Conservation (phyloP, 768 basidiomycete genomes). For the Russula griseocarnosa region DNA sequence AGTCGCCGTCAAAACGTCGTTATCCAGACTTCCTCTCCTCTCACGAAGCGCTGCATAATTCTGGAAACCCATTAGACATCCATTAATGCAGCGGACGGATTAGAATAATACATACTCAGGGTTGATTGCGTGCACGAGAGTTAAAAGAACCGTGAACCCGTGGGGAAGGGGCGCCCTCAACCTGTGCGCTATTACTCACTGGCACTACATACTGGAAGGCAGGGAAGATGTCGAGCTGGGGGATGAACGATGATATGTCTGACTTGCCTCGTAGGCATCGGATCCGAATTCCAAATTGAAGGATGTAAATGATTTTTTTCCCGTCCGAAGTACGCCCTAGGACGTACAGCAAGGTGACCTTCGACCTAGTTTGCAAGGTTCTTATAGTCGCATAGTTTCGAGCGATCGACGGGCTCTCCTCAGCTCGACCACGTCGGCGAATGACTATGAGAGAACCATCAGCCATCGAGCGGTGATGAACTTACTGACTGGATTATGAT, state of each 20-base stretch:
- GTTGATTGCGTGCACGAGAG: slow-evolving; percentile 75
- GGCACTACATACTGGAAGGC: slow-evolving; percentile 55
- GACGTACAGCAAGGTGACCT: slow-evolving; percentile 62
- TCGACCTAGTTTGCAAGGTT: slow-evolving; percentile 55
- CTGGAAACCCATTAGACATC: slow-evolving; percentile 36
- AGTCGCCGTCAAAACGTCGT: slow-evolving; percentile 59
- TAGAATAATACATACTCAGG: slow-evolving; percentile 54
- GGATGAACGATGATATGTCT: neutral
- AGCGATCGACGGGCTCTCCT: slow-evolving; percentile 53
- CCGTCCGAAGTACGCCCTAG: slow-evolving; percentile 72
- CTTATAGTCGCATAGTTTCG: slow-evolving; percentile 68
- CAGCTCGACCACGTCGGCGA: slow-evolving; percentile 46
- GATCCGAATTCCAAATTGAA: slow-evolving; percentile 55
- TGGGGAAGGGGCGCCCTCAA: too few relatives aligned
- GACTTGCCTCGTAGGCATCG: slow-evolving; percentile 46
- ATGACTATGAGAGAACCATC: slow-evolving; percentile 48
- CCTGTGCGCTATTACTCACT: too few relatives aligned
- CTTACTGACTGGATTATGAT: slow-evolving; percentile 39
- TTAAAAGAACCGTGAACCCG: slow-evolving; percentile 63
- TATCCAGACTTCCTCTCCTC: slow-evolving; percentile 65
- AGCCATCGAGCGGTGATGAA: slow-evolving; percentile 17
- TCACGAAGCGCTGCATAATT: slow-evolving; percentile 57
- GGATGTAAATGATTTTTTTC: slow-evolving; percentile 70
- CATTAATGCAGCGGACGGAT: slow-evolving; percentile 29
- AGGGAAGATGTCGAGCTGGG: neutral